Conservation (phyloP, 441 rosid species). For the Flueggea neowawraea region DNA sequence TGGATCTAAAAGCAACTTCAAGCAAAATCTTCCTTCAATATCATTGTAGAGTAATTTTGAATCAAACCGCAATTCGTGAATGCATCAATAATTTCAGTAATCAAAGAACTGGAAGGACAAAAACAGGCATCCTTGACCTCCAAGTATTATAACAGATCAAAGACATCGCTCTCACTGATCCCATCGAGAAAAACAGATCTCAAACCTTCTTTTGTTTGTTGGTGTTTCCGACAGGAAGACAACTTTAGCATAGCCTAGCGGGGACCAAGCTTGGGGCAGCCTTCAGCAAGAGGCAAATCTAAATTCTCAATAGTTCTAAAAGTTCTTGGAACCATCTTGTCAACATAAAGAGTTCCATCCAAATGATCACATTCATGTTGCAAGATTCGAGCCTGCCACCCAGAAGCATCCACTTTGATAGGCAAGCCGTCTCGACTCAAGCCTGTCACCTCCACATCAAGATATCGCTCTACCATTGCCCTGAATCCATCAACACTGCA, state of each 20-base stretch:
- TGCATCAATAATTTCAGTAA: no score
- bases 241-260: conserved; percentile 12
- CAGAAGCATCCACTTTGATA: conserved; percentile 72
- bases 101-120: no score
- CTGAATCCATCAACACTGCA: conserved; percentile 83
- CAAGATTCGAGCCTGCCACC: conserved; percentile 92
- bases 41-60: no score
- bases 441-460: conserved; percentile 83
- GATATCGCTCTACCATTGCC: conserved; percentile 73
- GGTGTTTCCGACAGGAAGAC: no score
- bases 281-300: conserved; percentile 80
- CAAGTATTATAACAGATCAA: no score
- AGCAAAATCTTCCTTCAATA: no score
- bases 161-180: no score
- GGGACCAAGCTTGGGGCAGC: conserved; percentile 74
- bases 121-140: no score
- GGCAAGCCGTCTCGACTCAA: conserved; percentile 54
- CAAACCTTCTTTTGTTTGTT: no score
- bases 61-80: no score
- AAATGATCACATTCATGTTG: conserved; percentile 96
- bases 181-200: no score
- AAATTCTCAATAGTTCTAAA: conserved; percentile 73
- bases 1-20: no score
- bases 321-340: conserved; percentile 79
- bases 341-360: conserved; percentile 85